These are phyloP conservation scores for Tetrahymena elliotti DNA, from an alignment of 73 alveolate genomes.

Conservation along the genomic window DNA sequence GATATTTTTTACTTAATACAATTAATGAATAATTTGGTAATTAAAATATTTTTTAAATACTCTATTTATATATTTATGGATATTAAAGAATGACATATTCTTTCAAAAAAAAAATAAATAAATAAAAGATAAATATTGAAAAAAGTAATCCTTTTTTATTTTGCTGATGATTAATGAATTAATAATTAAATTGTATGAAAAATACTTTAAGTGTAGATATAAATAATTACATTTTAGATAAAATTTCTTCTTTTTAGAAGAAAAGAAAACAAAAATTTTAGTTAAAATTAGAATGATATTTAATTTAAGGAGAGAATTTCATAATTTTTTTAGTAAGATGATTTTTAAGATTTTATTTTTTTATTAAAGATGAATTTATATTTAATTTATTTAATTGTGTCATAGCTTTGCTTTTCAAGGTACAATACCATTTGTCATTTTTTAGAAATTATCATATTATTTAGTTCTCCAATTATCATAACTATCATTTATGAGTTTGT, in stretches of 20 bases:
- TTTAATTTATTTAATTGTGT: too few species aligned
- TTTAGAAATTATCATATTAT: conserved; percentile 39
- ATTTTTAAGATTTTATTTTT: not conserved
- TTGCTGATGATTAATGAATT: too few species aligned
- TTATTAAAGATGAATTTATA: not conserved
- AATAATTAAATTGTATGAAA: too few species aligned
- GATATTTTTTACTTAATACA: too few species aligned
- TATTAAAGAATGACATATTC: too few species aligned
- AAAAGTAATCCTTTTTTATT: too few species aligned
- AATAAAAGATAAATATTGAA: too few species aligned
- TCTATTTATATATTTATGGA: too few species aligned
- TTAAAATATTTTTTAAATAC: too few species aligned
- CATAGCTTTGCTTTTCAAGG: not conserved
- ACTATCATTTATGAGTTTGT: conserved; percentile 24
- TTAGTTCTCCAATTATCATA: conserved; percentile 43
- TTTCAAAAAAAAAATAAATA: too few species aligned
- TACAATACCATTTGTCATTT: conserved; percentile 39
- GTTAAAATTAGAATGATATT: not conserved
- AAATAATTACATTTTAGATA: not conserved
- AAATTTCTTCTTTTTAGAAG: not conserved
- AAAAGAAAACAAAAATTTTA: not conserved
- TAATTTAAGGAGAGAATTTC: too few species aligned
- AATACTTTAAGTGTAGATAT: not conserved
- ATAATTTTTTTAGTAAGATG: not conserved
- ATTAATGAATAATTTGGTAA: too few species aligned